phyloP scores from a whole-genome alignment of 1,139 yeast species.

The Lizanozyma gosingica region DNA sequence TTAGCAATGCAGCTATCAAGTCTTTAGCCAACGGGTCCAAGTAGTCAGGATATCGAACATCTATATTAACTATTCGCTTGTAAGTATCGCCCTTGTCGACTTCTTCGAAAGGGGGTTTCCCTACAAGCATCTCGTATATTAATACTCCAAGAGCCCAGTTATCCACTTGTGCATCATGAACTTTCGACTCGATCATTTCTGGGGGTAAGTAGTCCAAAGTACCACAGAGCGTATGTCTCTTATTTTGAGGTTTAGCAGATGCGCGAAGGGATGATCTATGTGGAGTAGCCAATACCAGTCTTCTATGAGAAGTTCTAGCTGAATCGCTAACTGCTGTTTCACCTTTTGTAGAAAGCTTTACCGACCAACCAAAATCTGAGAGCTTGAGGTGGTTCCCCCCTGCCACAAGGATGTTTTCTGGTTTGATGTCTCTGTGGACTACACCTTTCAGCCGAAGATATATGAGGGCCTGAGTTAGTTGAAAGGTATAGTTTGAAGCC shows the following conservation, averaged over 20 bases:
- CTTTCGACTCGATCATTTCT: slow-evolving; percentile 82
- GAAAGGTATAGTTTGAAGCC: slow-evolving; percentile 75
- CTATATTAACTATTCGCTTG: slow-evolving; percentile 69
- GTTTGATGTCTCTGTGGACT: slow-evolving; percentile 88
- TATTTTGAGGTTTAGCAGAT: slow-evolving; percentile 16
- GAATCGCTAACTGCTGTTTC: slow-evolving; percentile 5
- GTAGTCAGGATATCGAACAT: slow-evolving; percentile 60
- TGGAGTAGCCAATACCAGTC: not conserved
- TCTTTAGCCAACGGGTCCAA: slow-evolving; percentile 72
- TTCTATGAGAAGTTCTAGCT: slow-evolving; percentile 2
- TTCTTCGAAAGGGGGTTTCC: slow-evolving; percentile 89
- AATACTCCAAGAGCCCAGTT: slow-evolving; percentile 90
- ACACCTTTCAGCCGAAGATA: slow-evolving; percentile 73
- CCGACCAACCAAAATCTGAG: slow-evolving; percentile 97
- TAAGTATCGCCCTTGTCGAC: slow-evolving; percentile 66
- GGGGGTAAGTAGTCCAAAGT: slow-evolving; percentile 93
- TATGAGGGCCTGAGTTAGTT: slow-evolving; percentile 69
- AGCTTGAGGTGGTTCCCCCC: slow-evolving; percentile 66
- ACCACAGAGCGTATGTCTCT: slow-evolving; percentile 85
- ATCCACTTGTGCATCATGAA: slow-evolving; percentile 75
- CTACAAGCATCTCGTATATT: slow-evolving; percentile 79
- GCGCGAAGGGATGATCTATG: slow-evolving; percentile 21
- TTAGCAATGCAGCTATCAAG: slow-evolving; percentile 51
- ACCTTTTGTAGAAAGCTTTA: slow-evolving; percentile 19
- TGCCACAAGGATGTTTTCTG: slow-evolving; percentile 78